Percentiles rank a stretch among this genome's conserved stretches.
Evolutionary conservation across 108 stramenopile species (phyloP).

Genomic region (Nitzschia inconspicua): DNA sequence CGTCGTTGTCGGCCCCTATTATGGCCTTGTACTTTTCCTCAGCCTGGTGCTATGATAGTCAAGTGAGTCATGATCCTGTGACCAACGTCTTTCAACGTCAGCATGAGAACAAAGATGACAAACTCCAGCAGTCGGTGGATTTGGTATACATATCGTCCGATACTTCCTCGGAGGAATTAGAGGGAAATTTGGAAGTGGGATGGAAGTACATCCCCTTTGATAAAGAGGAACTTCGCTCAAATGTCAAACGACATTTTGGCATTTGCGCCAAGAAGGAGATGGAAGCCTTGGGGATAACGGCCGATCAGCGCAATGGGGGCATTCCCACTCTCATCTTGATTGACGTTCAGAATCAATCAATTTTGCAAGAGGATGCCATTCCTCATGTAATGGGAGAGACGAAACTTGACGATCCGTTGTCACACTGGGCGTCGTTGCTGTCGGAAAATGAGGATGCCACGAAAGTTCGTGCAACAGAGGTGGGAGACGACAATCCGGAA

Average conservation of each 20-base stretch:
- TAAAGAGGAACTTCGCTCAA: conserved; percentile 18
- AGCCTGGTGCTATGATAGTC: conserved; percentile 44
- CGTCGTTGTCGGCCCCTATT: too few relatives aligned
- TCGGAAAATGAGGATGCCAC: too few relatives aligned
- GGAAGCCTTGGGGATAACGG: conserved; percentile 16
- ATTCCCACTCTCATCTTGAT: conserved; percentile 41
- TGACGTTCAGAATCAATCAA: conserved; percentile 7
- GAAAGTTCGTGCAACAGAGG: too few relatives aligned
- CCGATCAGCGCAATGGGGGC: conserved; percentile 29
- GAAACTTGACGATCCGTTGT: not conserved
- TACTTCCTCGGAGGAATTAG: conserved; percentile 20
- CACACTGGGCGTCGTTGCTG: conserved; percentile 13
- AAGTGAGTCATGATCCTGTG: conserved; percentile 15
- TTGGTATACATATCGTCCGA: conserved; percentile 45
- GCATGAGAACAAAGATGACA: not conserved
- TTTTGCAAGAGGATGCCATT: conserved; percentile 23
- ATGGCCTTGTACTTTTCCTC: conserved; percentile 33
- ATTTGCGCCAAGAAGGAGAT: conserved; percentile 35
- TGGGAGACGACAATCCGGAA: too few relatives aligned
- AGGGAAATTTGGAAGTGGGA: conserved; percentile 2
- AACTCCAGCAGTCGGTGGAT: conserved; percentile 16
- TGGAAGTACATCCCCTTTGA: conserved; percentile 25
- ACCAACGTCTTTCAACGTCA: conserved; percentile 4
- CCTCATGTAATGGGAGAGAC: conserved; percentile 22
- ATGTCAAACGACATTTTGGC: conserved; percentile 35